Percentiles rank a stretch among this genome's conserved stretches.
Evolutionary conservation across 2,329 filamentous ascomycete genomes (phyloP).

Genomic region (Trichoderma sp.): DNA sequence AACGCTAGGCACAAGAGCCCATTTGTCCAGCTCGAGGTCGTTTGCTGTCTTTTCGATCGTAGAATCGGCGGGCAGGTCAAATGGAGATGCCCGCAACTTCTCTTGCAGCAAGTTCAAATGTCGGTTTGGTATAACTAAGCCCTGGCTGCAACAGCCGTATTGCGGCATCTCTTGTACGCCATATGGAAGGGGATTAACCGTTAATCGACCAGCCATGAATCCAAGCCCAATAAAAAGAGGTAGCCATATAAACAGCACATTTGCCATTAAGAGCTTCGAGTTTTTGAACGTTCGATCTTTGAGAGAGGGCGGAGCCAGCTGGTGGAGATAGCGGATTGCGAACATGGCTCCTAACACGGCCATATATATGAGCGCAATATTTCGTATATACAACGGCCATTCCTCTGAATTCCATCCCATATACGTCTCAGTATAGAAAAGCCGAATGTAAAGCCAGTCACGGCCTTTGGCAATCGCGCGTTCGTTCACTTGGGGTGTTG

Average conservation of each 20-base stretch:
- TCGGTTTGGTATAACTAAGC: constrained; percentile 31
- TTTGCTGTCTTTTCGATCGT: constrained; percentile 33
- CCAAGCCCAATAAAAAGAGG: constrained; percentile 27
- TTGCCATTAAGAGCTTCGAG: constrained; percentile 4
- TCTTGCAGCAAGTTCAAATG: constrained; percentile 26
- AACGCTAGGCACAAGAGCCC: constrained; percentile 33
- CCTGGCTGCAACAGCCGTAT: constrained; percentile 37
- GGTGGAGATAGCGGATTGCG: constrained; percentile 10
- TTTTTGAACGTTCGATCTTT: constrained; percentile 8
- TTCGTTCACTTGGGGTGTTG: constrained; percentile 26
- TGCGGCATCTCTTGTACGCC: constrained; percentile 34
- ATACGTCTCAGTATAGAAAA: constrained; percentile 36
- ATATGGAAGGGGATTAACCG: constrained; percentile 24
- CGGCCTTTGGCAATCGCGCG: neutral
- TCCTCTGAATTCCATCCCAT: constrained; percentile 37
- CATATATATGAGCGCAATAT: constrained; percentile 25
- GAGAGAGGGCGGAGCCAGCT: neutral
- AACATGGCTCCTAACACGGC: constrained; percentile 19
- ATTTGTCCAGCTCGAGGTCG: constrained; percentile 27
- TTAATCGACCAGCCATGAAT: constrained; percentile 30
- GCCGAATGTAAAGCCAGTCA: constrained; percentile 34
- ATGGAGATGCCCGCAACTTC: constrained; percentile 22
- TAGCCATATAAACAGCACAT: constrained; percentile 25
- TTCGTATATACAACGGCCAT: constrained; percentile 28
- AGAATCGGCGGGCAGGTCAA: constrained; percentile 29